Percentiles rank a stretch among this genome's conserved stretches.
Evolutionary conservation across 805 yeast genomes (phyloP).

Genomic region (Myxozyma mucilagina): DNA sequence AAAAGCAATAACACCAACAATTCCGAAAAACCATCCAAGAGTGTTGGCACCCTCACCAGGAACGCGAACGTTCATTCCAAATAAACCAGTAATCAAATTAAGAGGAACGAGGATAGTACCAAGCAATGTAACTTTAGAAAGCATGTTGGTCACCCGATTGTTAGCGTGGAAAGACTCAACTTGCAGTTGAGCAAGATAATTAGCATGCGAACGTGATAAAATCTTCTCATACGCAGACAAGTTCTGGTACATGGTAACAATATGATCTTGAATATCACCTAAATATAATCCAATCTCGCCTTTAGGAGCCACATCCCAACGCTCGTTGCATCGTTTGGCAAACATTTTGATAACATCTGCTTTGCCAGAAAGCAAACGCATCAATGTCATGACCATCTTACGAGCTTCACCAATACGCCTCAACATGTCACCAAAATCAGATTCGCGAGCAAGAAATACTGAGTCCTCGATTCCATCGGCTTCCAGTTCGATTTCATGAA

Average conservation of each 20-base stretch:
- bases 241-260: constrained; percentile 92
- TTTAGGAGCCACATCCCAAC: constrained; percentile 59
- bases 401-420: constrained; percentile 85
- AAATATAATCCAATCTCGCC: constrained; percentile 88
- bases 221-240: constrained; percentile 88
- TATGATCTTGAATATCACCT: constrained; percentile 97
- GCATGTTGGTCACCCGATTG: constrained; percentile 79
- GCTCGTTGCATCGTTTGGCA: constrained; percentile 91
- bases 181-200: constrained; percentile 89
- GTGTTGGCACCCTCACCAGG: constrained; percentile 62
- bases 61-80: constrained; percentile 91
- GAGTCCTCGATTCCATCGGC: constrained; percentile 73
- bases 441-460: constrained; percentile 75
- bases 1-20: constrained; percentile 53
- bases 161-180: constrained; percentile 88
- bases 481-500: constrained; percentile 58
- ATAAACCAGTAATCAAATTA: constrained; percentile 85
- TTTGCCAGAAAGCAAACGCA: constrained; percentile 86
- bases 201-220: constrained; percentile 86
- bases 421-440: constrained; percentile 74
- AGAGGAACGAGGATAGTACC: constrained; percentile 91
- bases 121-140: constrained; percentile 82
- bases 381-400: constrained; percentile 85
- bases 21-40: constrained; percentile 69
- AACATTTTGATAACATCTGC: constrained; percentile 97